Conservation (phyloP, 192 early-diverging fungal genomes). For the Podila epigama region DNA sequence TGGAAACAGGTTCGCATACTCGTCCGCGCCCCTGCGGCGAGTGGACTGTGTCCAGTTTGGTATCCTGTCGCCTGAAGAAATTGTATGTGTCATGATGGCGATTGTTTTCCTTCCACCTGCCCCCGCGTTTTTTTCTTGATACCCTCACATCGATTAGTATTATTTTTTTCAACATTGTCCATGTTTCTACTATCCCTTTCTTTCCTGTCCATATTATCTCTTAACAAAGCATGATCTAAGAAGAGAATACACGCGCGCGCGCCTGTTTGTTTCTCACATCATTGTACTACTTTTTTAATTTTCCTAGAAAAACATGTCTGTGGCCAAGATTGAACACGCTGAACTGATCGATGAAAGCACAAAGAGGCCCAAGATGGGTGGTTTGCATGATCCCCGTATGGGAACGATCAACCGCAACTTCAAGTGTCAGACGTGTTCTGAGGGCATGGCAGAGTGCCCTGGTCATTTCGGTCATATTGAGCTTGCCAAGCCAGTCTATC, state of each 20-base stretch:
- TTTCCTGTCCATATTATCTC: no score
- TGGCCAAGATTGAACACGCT: slow-evolving; percentile 90
- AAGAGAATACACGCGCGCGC: no score
- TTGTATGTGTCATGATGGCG: slow-evolving; percentile 69
- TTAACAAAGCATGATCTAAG: no score
- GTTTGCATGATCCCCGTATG: slow-evolving; percentile 92
- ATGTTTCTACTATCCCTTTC: no score
- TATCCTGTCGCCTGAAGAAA: slow-evolving; percentile 94
- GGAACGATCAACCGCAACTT: slow-evolving; percentile 98
- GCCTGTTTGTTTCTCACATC: no score
- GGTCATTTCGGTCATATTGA: slow-evolving; percentile 99
- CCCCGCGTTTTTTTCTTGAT: background rate
- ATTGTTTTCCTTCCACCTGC: background rate
- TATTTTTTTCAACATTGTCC: no score
- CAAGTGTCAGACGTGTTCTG: slow-evolving; percentile 96
- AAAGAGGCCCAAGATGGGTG: slow-evolving; percentile 83
- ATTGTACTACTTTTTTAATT: no score
- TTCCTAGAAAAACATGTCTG: slow-evolving; percentile 99
- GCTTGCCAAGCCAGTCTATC: slow-evolving; percentile 94
- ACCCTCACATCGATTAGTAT: background rate
- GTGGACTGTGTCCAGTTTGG: slow-evolving; percentile 96
- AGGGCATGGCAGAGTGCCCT: slow-evolving; percentile 94
- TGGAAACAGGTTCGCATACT: slow-evolving; percentile 71
- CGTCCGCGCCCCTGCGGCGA: slow-evolving; percentile 81
- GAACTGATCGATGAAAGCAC: slow-evolving; percentile 89